These are phyloP conservation scores for Beauveria pseudobassiana DNA, from an alignment of 2,329 filamentous ascomycete genomes.

Conservation along the genomic window DNA sequence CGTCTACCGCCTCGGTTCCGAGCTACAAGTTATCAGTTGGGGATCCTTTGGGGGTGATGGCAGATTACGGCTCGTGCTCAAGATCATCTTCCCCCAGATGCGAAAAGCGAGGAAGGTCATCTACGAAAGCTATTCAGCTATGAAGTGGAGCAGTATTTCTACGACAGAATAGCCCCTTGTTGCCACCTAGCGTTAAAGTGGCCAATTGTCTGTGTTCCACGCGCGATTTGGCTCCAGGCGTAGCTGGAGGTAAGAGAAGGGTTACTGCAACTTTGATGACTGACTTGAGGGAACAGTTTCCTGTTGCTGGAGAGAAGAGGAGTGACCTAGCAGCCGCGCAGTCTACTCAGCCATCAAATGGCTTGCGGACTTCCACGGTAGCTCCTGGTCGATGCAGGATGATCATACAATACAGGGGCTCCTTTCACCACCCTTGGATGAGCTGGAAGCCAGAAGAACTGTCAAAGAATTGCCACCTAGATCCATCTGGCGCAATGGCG, in stretches of 20 bases:
- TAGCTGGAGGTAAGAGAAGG: constrained; percentile 24
- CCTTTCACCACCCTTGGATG: constrained; percentile 49
- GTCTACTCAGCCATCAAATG: constrained; percentile 50
- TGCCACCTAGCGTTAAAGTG: constrained; percentile 38
- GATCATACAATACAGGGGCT: constrained; percentile 26
- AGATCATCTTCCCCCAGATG: constrained; percentile 47
- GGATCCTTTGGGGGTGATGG: neutral
- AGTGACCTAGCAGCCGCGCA: constrained; percentile 38
- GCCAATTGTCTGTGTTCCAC: constrained; percentile 43
- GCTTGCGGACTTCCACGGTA: constrained; percentile 54
- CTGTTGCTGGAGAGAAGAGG: constrained; percentile 49
- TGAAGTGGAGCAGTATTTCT: constrained; percentile 60
- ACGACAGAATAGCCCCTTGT: constrained; percentile 43
- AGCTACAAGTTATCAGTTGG: neutral
- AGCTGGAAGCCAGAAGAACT: constrained; percentile 28
- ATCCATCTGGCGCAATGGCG: constrained; percentile 55
- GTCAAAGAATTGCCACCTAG: constrained; percentile 12
- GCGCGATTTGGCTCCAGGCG: constrained; percentile 13
- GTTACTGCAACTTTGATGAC: constrained; percentile 49
- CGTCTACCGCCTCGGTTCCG: constrained; percentile 10
- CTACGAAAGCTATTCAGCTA: constrained; percentile 60
- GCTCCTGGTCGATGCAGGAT: constrained; percentile 36
- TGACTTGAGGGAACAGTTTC: constrained; percentile 46
- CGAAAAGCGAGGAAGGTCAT: constrained; percentile 48
- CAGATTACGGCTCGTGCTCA: constrained; percentile 43